phyloP scores from a whole-genome alignment of 176 grass and related monocot species.

The Lolium rigidum region DNA sequence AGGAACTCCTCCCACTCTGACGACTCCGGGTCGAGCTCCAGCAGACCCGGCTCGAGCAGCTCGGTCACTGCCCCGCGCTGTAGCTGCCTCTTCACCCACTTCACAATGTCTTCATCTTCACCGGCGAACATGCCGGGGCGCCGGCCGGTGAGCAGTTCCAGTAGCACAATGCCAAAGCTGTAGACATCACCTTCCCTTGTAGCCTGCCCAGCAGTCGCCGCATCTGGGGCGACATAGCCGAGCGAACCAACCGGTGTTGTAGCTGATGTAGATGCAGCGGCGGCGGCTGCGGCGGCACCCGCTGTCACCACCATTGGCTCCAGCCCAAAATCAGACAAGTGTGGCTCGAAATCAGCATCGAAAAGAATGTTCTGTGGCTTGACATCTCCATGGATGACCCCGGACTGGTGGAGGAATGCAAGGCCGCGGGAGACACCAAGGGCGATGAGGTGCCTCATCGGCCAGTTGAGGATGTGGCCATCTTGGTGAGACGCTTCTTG shows the following conservation, averaged over 20 bases:
- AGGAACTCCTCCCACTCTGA: constrained; percentile 99
- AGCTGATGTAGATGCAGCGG: constrained; percentile 62
- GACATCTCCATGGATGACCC: constrained; percentile 89
- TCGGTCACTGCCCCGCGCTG: constrained; percentile 87
- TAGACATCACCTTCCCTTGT: constrained; percentile 94
- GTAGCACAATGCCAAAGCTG: constrained; percentile 93
- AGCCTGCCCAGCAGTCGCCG: constrained; percentile 72
- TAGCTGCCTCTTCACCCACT: constrained; percentile 98
- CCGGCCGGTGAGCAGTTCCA: constrained; percentile 89
- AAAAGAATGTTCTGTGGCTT: constrained; percentile 97
- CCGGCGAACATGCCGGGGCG: constrained; percentile 95
- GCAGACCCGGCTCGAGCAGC: constrained; percentile 87
- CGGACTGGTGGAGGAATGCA: constrained; percentile 84
- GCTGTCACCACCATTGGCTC: constrained; percentile 95
- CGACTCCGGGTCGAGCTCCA: constrained; percentile 95
- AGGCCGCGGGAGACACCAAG: constrained; percentile 88
- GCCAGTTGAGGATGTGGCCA: constrained; percentile 97
- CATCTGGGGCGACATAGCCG: constrained; percentile 90
- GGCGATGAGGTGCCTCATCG: constrained; percentile 97
- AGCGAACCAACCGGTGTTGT: constrained; percentile 77
- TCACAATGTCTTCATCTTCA: constrained; percentile 97
- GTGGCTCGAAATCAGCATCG: constrained; percentile 95
- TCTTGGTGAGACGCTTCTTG: constrained; percentile 98
- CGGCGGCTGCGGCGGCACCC: constrained; percentile 62
- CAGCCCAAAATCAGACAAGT: constrained; percentile 91